These are phyloP conservation scores for Lasiosphaeriaceae sp. DNA, from an alignment of 495 filamentous ascomycete genomes.

Conservation along the genomic window DNA sequence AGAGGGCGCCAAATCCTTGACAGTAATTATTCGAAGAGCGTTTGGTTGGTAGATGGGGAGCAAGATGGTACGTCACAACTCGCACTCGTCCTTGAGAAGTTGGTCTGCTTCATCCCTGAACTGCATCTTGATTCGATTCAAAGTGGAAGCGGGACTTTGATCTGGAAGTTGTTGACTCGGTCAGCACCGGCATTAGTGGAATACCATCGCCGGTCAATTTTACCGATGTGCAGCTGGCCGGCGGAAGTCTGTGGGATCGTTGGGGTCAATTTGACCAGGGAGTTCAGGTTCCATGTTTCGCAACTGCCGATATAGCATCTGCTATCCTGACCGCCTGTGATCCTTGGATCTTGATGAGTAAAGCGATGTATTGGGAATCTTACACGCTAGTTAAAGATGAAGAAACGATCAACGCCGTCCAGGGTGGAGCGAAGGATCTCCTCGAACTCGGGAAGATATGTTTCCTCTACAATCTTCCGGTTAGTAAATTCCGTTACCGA, in stretches of 20 bases:
- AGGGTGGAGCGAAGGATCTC: not conserved
- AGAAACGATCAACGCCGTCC: not conserved
- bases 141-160: not conserved
- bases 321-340: not conserved
- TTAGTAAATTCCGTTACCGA: not conserved
- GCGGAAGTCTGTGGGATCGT: not conserved
- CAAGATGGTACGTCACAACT: not conserved
- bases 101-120: not conserved
- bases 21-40: not conserved
- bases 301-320: not conserved
- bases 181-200: not conserved
- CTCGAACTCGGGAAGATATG: not conserved
- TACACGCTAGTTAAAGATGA: not conserved
- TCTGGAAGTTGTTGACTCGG: not conserved
- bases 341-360: not conserved
- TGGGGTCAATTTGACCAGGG: not conserved
- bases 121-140: not conserved
- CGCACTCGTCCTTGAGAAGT: not conserved
- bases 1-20: not conserved
- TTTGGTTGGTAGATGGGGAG: not conserved
- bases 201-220: not conserved
- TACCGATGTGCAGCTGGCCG: not conserved
- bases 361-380: not conserved
- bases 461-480: not conserved
- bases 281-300: not conserved